Evolutionary conservation across 257 asterid species (phyloP), one percentile per base, ranked within the genome.

Genomic region (Gentiana dahurica): DNA sequence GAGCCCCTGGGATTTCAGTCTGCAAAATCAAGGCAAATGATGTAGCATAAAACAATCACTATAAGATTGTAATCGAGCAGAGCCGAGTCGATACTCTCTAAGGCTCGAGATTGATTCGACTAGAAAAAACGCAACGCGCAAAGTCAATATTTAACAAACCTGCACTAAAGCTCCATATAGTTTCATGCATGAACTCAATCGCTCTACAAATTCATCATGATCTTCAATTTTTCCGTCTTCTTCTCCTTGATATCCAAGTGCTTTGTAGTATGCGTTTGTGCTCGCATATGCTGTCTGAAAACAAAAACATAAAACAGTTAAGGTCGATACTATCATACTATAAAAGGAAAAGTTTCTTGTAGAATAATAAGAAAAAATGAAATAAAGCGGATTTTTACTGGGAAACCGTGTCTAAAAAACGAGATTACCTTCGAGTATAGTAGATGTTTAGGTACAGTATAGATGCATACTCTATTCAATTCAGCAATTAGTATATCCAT

Each of bases 111-210:
- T 24, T 24, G 24, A 24, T 24, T 24, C 24, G 24, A 32, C 33
- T 32, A 55, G 8, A 34, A 39, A n/a, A 52, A 57, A 33, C 15
- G 46, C 12, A 8, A 1, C 15, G 12, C 57, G 57, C 39, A 13
- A 24, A 41, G 52, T 34, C 50, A 32, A 34, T 5, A 46, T 63
- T 72, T 5, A 50, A 50, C 76, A 55, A 70, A 91, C 98, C 97
- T 91, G 98, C 73, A 91, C 87, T 54, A 91, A 58, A 64, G 97
- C 95, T 70, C 94, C 98, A 39, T 91, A 87, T 32, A 85, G 80
- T 71, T 75, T 85, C 97, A 87, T 81, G 63, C 70, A 85, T 57
- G 79, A 72, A 59, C 77, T 67, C 76, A 91, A 57, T 58, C 80
- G 77, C 59, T 65, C 79, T 35, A 77, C 51, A 51, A 65, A 87